Base-by-base conservation (phyloP, 2,329 filamentous ascomycete genomes). In the Thelonectria blattea region DNA sequence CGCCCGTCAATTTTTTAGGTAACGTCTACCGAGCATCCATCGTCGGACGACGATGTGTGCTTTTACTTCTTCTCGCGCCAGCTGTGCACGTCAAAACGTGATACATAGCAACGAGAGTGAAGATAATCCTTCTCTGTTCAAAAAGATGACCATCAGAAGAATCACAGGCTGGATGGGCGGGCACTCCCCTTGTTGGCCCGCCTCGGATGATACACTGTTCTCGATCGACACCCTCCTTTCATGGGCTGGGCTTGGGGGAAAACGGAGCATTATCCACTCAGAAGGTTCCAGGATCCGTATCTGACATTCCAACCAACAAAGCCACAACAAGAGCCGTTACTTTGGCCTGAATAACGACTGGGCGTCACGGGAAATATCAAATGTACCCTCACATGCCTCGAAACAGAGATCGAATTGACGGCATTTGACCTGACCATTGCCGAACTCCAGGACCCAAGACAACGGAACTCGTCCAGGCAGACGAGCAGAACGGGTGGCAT, bases 181-280 rank as follows among this genome's bases (percentile, higher is more conserved):
- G 58, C 52, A 43, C 41, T 34, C 14, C n/a, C 39, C 41, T 56
- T 49, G 58, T 60, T 60, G 52, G 58, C 37, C 34, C 24, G 42
- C 42, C 52, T 50, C 52, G 52, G 52, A 56, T 52, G 58, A 52
- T n/a, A 60, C 48, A 39, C 58, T 60, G 52, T 52, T 56, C 34
- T 43, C 52, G 52, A 60, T 60, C 52, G 58, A 52, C 34, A 48
- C 54, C 47, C 34, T 43, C 54, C 48, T 43, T 48, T 20, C 12
- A 30, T 14, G 42, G 27, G 5, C 32, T 14, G 42, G 27, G 5
- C 32, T 15, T 47, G 56, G 45, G 32, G 45, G 49, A 24, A n/a
- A 18, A 43, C 32, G 14, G 32, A 37, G 9, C 10, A 24, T 22
- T 37, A 47, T 30, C 53, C 45, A 47, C 47, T 42, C 49, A 47